These are phyloP conservation scores for Apiotrichum sp. DNA, from an alignment of 1,284 basidiomycete genomes.

Conservation along the genomic window DNA sequence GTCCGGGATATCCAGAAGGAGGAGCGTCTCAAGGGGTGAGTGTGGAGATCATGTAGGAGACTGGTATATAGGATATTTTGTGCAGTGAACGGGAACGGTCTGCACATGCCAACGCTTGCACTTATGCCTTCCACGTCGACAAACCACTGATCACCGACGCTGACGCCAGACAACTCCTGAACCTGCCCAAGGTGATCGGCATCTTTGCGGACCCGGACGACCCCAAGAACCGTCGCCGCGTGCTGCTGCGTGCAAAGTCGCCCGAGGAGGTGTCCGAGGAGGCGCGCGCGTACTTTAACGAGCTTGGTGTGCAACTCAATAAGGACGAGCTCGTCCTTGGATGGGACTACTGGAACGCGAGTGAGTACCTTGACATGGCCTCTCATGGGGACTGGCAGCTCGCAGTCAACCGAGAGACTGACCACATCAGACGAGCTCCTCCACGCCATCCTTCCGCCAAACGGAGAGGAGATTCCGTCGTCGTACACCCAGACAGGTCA, in stretches of 20 bases:
- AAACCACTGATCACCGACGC: not conserved
- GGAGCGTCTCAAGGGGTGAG: conserved; percentile 56
- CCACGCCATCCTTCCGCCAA: conserved; percentile 66
- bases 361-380: conserved; percentile 47
- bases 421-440: conserved; percentile 54
- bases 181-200: conserved; percentile 60
- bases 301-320: conserved; percentile 55
- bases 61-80: too few species aligned
- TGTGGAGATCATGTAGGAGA: conserved; percentile 2
- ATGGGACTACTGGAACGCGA: conserved; percentile 79
- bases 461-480: conserved; percentile 69
- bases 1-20: conserved; percentile 57
- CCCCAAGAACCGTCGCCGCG: conserved; percentile 50
- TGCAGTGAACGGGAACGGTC: too few species aligned
- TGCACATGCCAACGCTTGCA: not conserved
- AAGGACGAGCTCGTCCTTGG: conserved; percentile 59
- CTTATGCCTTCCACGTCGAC: too few species aligned
- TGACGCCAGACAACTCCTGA: conserved; percentile 53
- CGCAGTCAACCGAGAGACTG: too few species aligned
- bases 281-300: conserved; percentile 54
- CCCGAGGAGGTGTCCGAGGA: conserved; percentile 60
- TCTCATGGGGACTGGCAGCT: too few species aligned
- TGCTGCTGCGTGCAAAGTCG: conserved; percentile 57
- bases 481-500: conserved; percentile 88
- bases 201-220: conserved; percentile 55